These are phyloP conservation scores for Microstroma glucosiphilum DNA, from an alignment of 1,284 basidiomycete species.

Conservation along the genomic window DNA sequence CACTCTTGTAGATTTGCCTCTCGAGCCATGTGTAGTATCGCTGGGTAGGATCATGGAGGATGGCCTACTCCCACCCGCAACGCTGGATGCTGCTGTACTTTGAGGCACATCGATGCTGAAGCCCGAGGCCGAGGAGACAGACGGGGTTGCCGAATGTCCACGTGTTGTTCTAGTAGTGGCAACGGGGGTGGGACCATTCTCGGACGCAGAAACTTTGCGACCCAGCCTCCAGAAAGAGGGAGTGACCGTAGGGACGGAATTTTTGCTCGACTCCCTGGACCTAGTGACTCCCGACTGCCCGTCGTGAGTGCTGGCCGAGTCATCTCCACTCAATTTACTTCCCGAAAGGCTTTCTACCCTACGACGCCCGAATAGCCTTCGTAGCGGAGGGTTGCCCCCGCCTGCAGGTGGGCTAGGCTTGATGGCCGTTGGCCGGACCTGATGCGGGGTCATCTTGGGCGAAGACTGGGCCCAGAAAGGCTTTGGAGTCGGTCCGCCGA, in stretches of 20 bases:
- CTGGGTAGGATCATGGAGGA: background rate
- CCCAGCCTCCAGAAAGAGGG: background rate
- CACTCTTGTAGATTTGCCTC: background rate
- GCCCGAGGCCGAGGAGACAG: background rate
- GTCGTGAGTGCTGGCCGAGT: background rate
- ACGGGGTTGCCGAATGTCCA: background rate
- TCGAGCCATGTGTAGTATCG: background rate
- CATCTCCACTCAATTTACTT: background rate
- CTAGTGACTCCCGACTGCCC: background rate
- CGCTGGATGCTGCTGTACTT: background rate
- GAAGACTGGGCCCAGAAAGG: background rate
- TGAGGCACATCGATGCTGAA: background rate
- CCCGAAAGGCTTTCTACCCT: background rate
- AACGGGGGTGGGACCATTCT: background rate
- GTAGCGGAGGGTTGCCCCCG: background rate
- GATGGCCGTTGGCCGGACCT: background rate
- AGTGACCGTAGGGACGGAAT: too few relatives aligned
- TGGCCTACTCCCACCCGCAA: background rate
- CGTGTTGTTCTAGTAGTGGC: background rate
- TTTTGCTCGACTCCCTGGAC: background rate
- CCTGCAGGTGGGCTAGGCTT: background rate
- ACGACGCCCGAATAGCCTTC: background rate
- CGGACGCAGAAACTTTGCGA: background rate
- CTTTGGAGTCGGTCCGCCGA: slow-evolving; percentile 2
- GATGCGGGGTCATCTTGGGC: background rate